A percentile compares a stretch with the other conserved stretches of the same genome.
Conservation (phyloP, 2,329 filamentous ascomycete genomes). For the Trichothecium roseum region DNA sequence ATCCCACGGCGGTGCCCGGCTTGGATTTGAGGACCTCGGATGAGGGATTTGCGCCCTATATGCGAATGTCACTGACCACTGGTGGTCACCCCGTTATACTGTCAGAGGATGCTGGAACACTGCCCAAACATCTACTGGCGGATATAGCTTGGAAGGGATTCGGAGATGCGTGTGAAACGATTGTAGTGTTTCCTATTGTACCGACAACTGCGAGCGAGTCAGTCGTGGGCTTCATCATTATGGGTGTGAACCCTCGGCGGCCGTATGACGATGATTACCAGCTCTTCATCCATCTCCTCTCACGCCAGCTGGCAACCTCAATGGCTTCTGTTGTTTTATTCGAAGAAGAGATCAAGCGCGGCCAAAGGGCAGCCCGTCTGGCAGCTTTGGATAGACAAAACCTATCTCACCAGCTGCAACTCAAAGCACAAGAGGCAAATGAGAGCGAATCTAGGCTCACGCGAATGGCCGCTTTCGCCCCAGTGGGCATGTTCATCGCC, state of each 20-base stretch:
- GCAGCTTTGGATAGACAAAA: slow-evolving; percentile 70
- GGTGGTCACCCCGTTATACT: slow-evolving; percentile 57
- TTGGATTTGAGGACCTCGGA: slow-evolving; percentile 62
- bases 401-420: slow-evolving; percentile 63
- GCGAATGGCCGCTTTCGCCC: slow-evolving; percentile 74
- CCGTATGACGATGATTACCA: slow-evolving; percentile 75
- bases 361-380: slow-evolving; percentile 61
- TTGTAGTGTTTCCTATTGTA: slow-evolving; percentile 70
- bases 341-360: slow-evolving; percentile 70
- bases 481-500: slow-evolving; percentile 80
- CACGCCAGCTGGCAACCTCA: slow-evolving; percentile 67
- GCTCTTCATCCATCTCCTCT: slow-evolving; percentile 65
- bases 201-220: slow-evolving; percentile 61
- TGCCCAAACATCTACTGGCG: slow-evolving; percentile 54
- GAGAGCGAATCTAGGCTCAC: slow-evolving; percentile 72
- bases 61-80: slow-evolving; percentile 62
- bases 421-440: slow-evolving; percentile 49
- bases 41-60: slow-evolving; percentile 66
- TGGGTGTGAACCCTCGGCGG: slow-evolving; percentile 68
- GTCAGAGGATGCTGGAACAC: slow-evolving; percentile 53
- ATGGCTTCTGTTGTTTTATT: slow-evolving; percentile 74
- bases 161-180: slow-evolving; percentile 56
- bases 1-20: slow-evolving; percentile 46
- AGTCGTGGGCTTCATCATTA: slow-evolving; percentile 66
- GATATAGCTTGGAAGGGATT: slow-evolving; percentile 63